Evolutionary conservation across 2,329 filamentous ascomycete genomes (phyloP).

Genomic region (Pleomassaria siparia): DNA sequence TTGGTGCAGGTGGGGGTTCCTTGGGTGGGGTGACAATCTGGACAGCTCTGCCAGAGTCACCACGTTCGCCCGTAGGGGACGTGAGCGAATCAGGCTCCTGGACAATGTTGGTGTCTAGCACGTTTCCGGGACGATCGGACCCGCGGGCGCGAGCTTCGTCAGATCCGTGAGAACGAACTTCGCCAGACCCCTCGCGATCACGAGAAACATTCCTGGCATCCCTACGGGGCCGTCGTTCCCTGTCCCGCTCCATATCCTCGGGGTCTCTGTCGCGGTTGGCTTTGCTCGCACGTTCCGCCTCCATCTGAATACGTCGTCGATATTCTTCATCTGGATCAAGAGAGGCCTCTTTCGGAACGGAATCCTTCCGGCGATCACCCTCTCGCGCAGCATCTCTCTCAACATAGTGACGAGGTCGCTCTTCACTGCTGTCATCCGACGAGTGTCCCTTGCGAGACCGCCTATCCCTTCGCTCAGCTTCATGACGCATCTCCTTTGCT

Average conservation of each 20-base stretch:
- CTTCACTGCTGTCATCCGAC: constrained; percentile 38
- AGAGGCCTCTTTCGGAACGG: constrained; percentile 27
- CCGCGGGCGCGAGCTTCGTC: constrained; percentile 26
- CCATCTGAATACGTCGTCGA: constrained; percentile 50
- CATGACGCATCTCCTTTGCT: constrained; percentile 30
- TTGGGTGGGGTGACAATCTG: constrained; percentile 70
- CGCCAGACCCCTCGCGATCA: constrained; percentile 26
- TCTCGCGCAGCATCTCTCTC: constrained; percentile 31
- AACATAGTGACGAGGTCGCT: constrained; percentile 41
- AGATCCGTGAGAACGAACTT: constrained; percentile 23
- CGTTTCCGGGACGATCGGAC: constrained; percentile 31
- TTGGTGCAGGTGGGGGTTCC: constrained; percentile 68
- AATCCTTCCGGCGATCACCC: constrained; percentile 35
- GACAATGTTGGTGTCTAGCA: constrained; percentile 32
- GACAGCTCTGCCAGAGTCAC: constrained; percentile 43
- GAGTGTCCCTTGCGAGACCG: constrained; percentile 28
- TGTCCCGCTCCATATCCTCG: constrained; percentile 38
- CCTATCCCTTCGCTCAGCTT: constrained; percentile 33
- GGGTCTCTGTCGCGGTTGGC: constrained; percentile 26
- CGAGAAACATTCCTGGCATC: constrained; percentile 36
- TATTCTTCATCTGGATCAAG: constrained; percentile 55
- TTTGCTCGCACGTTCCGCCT: constrained; percentile 42
- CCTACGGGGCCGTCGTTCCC: constrained; percentile 38
- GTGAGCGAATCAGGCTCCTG: constrained; percentile 38
- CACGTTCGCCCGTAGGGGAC: constrained; percentile 17